Conservation (phyloP, 169 alveolate genomes). For the Eimeria praecox region DNA sequence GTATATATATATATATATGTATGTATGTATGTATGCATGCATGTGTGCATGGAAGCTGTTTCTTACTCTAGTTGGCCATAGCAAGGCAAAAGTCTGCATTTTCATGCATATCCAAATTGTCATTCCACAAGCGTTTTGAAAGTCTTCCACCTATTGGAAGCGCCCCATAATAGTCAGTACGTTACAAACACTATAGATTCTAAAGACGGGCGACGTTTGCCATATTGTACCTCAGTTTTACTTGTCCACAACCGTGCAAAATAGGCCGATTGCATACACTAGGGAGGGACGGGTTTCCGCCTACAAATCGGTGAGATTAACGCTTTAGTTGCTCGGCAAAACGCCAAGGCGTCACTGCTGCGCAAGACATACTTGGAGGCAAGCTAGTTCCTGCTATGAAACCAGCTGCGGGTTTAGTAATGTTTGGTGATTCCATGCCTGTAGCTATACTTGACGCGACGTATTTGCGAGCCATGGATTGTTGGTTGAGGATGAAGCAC, state of each 20-base stretch:
- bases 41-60: not conserved
- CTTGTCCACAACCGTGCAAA: not conserved
- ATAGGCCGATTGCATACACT: not conserved
- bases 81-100: not conserved
- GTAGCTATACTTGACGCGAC: not conserved
- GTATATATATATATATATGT: too few relatives aligned
- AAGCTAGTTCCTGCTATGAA: not conserved
- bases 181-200: not conserved
- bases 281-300: not conserved
- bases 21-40: too few relatives aligned
- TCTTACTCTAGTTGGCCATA: not conserved
- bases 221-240: not conserved
- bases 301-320: not conserved
- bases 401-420: not conserved
- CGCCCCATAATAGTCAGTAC: not conserved
- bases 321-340: not conserved
- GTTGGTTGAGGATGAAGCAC: not conserved
- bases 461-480: too few relatives aligned
- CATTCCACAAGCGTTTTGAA: not conserved
- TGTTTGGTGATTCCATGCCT: not conserved
- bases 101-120: not conserved
- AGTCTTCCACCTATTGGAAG: not conserved
- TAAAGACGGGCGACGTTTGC: not conserved
- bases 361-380: not conserved
- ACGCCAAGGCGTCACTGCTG: not conserved